These are phyloP conservation scores for Phytophthora podocarpi DNA, from an alignment of 352 stramenopile genomes.

Conservation along the genomic window DNA sequence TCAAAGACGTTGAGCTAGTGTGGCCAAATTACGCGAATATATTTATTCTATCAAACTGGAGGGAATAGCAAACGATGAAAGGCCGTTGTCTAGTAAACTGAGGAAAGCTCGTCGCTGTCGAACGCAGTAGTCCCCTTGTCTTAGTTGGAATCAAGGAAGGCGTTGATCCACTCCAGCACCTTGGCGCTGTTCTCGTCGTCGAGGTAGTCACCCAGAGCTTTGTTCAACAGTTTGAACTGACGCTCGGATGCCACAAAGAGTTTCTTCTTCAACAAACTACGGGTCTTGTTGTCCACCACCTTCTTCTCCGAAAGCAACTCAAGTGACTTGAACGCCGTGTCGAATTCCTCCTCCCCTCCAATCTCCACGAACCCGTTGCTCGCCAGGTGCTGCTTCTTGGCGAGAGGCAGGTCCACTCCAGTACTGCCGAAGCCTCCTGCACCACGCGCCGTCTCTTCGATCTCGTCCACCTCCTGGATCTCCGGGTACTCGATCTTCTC, in stretches of 20 bases:
- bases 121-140: background rate
- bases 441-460: slow-evolving; percentile 95
- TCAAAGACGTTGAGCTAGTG: background rate
- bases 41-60: slow-evolving; percentile 35
- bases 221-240: slow-evolving; percentile 62
- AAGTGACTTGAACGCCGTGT: slow-evolving; percentile 45
- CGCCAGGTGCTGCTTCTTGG: slow-evolving; percentile 52
- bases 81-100: no score
- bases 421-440: slow-evolving; percentile 97
- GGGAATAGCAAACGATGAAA: background rate
- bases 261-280: slow-evolving; percentile 56
- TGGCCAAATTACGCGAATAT: slow-evolving; percentile 26
- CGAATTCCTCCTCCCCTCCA: slow-evolving; percentile 17
- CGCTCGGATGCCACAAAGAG: slow-evolving; percentile 56
- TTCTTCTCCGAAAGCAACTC: slow-evolving; percentile 55
- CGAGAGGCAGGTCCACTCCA: slow-evolving; percentile 67
- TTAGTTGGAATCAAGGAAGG: slow-evolving; percentile 52
- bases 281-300: slow-evolving; percentile 57
- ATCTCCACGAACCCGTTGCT: slow-evolving; percentile 3
- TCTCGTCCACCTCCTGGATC: slow-evolving; percentile 93
- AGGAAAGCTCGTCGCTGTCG: no score
- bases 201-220: slow-evolving; percentile 52
- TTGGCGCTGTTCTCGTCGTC: slow-evolving; percentile 43
- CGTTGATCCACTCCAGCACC: slow-evolving; percentile 73
- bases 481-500: slow-evolving; percentile 94